phyloP scores from a whole-genome alignment of 139 green algal genomes.

The Chlamydomonas incerta region DNA sequence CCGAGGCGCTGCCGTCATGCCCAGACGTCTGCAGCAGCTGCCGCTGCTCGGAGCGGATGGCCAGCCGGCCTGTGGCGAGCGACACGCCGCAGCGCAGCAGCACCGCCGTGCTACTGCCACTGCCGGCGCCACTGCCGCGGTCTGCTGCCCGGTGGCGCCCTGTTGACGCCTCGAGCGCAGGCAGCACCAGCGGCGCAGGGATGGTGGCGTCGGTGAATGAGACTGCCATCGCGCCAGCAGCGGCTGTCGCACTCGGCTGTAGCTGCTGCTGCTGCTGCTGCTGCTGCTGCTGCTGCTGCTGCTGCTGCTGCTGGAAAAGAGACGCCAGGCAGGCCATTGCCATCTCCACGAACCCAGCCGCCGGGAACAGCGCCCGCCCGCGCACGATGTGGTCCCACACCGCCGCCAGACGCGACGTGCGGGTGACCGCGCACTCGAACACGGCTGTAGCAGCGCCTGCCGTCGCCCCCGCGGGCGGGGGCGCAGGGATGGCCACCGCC shows the following conservation, averaged over 20 bases:
- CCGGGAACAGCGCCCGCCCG: slow-evolving; percentile 67
- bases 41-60: neutral
- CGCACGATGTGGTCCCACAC: slow-evolving; percentile 79
- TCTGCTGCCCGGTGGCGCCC: no score
- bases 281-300: no score
- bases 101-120: neutral
- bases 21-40: neutral
- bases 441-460: neutral
- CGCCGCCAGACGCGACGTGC: neutral
- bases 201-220: slow-evolving; percentile 54
- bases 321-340: neutral
- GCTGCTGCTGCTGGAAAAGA: neutral
- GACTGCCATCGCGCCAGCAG: neutral
- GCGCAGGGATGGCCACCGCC: neutral
- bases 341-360: slow-evolving; percentile 73
- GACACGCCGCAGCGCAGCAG: slow-evolving; percentile 28
- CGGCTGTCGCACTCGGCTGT: no score
- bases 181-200: slow-evolving; percentile 61
- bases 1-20: no score
- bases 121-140: no score
- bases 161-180: neutral
- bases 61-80: neutral
- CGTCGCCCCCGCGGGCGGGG: neutral
- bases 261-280: no score
- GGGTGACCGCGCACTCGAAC: slow-evolving; percentile 20